Percentiles rank a stretch among this genome's conserved stretches.
Evolutionary conservation across 495 filamentous ascomycete species (phyloP).

Genomic region (Tuber calosporum): DNA sequence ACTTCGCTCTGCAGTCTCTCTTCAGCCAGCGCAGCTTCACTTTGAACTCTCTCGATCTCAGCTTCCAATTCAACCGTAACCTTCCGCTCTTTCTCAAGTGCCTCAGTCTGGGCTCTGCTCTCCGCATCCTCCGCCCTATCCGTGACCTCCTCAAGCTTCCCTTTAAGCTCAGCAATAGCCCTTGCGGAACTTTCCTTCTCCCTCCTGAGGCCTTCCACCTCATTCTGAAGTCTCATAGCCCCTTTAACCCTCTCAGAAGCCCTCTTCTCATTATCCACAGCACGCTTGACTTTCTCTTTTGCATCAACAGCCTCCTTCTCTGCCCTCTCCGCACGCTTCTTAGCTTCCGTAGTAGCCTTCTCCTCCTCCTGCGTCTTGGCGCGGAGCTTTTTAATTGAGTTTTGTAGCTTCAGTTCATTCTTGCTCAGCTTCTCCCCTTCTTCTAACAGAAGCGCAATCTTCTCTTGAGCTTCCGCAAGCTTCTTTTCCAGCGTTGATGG

Average conservation of each 20-base stretch:
- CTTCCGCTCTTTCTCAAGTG: conserved; percentile 62
- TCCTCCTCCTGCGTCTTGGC: conserved; percentile 54
- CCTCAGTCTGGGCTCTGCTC: conserved; percentile 57
- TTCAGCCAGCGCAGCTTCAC: conserved; percentile 67
- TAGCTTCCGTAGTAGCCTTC: conserved; percentile 57
- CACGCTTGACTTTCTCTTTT: conserved; percentile 56
- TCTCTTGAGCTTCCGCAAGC: conserved; percentile 79
- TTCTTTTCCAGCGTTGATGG: conserved; percentile 62
- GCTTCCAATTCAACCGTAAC: conserved; percentile 63
- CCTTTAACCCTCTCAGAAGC: conserved; percentile 58
- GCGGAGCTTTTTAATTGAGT: conserved; percentile 75
- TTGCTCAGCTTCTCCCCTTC: conserved; percentile 86
- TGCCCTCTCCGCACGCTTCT: conserved; percentile 57
- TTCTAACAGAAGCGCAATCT: conserved; percentile 79
- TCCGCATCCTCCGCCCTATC: conserved; percentile 62
- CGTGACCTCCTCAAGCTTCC: conserved; percentile 61
- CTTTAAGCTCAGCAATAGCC: conserved; percentile 61
- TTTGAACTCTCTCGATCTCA: conserved; percentile 59
- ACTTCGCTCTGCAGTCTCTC: conserved; percentile 65
- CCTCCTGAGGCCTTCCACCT: conserved; percentile 58
- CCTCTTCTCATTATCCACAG: conserved; percentile 60
- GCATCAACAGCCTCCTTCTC: conserved; percentile 56
- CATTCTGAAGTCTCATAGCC: conserved; percentile 61
- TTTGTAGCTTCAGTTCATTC: conserved; percentile 73
- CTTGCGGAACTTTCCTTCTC: conserved; percentile 61